phyloP scores from a whole-genome alignment of 176 grass and related monocot species.

The Musa schizocarpa region DNA sequence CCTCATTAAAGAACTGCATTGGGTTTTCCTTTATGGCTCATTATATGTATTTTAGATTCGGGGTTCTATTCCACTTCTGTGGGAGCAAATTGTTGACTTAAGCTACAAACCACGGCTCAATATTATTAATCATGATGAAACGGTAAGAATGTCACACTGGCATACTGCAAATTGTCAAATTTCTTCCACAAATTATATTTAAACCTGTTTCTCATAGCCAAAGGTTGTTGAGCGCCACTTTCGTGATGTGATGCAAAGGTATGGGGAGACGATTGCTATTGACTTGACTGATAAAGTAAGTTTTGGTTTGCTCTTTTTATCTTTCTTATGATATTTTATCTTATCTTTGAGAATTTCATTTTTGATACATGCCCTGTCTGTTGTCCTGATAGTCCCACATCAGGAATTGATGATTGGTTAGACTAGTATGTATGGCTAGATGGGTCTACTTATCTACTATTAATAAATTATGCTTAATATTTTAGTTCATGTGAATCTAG shows the following conservation, averaged over 20 bases:
- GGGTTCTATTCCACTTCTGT: constrained; percentile 92
- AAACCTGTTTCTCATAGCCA: constrained; percentile 39
- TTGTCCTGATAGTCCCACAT: too few relatives aligned
- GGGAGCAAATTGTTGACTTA: constrained; percentile 99
- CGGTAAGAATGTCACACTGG: constrained; percentile 33
- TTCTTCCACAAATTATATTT: constrained; percentile 22
- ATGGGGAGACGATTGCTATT: constrained; percentile 55
- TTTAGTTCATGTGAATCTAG: too few relatives aligned
- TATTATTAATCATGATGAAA: constrained; percentile 79
- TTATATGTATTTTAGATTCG: constrained; percentile 48
- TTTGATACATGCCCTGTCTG: background rate
- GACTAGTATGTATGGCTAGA: too few relatives aligned
- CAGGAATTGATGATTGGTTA: too few relatives aligned
- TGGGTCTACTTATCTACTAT: too few relatives aligned
- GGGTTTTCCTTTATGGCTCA: background rate
- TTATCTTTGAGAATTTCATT: background rate
- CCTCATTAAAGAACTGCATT: background rate
- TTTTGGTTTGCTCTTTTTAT: constrained; percentile 1
- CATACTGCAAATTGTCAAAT: constrained; percentile 5
- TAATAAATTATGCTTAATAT: too few relatives aligned
- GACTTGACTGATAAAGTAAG: constrained; percentile 96
- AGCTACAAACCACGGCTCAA: constrained; percentile 84
- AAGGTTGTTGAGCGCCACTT: constrained; percentile 80
- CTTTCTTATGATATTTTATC: background rate
- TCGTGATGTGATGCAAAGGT: constrained; percentile 84